Percentiles rank a stretch among this genome's conserved stretches.
Conservation (phyloP, 352 stramenopile genomes). For the Globisporangium spinosum region DNA sequence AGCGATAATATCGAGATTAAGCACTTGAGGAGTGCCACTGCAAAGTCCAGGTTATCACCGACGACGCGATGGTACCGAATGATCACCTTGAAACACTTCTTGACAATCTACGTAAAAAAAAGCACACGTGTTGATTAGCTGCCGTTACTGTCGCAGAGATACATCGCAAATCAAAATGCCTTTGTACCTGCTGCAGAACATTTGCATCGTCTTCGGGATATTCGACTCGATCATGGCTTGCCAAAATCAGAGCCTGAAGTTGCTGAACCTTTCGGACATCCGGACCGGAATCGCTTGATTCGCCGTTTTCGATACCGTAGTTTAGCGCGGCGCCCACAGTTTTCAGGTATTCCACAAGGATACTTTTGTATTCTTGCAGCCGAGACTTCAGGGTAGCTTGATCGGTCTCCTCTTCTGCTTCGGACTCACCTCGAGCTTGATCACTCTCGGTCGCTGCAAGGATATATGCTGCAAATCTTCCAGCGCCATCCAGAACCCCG, state of each 20-base stretch:
- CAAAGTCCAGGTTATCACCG: slow-evolving; percentile 20
- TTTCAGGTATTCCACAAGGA: slow-evolving; percentile 21
- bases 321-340: slow-evolving; percentile 13
- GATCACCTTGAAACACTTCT: slow-evolving; percentile 26
- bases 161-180: background rate
- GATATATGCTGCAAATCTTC: slow-evolving; percentile 17
- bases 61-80: slow-evolving; percentile 24
- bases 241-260: slow-evolving; percentile 21
- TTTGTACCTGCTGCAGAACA: slow-evolving; percentile 19
- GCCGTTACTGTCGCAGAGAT: background rate
- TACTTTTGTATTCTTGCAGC: slow-evolving; percentile 16
- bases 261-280: slow-evolving; percentile 15
- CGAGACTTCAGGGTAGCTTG: slow-evolving; percentile 2
- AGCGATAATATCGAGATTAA: slow-evolving; percentile 24
- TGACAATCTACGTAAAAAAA: slow-evolving; percentile 19
- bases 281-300: background rate
- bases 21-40: slow-evolving; percentile 26
- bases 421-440: slow-evolving; percentile 10
- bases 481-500: slow-evolving; percentile 15
- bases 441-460: slow-evolving; percentile 7
- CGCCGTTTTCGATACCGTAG: slow-evolving; percentile 7
- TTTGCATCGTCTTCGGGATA: background rate
- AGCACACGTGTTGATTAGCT: background rate
- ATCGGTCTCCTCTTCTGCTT: background rate
- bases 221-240: slow-evolving; percentile 8